A percentile compares a stretch with the other conserved stretches of the same genome.
phyloP scores from a whole-genome alignment of 495 filamentous ascomycete genomes.

The Beverwykella pulmonaria region DNA sequence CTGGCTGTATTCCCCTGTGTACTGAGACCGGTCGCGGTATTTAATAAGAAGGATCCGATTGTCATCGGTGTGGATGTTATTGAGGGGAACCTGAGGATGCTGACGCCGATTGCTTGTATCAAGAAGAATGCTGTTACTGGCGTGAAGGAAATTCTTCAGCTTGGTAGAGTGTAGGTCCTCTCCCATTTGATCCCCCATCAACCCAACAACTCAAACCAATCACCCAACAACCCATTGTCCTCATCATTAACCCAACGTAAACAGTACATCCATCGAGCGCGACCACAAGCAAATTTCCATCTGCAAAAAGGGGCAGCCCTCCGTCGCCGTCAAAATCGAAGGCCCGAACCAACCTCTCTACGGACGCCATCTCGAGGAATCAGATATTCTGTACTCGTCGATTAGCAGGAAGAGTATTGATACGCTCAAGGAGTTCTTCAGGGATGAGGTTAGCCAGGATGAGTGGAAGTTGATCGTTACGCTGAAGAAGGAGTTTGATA shows the following conservation, averaged over 20 bases:
- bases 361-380: constrained; percentile 93
- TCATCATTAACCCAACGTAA: neutral
- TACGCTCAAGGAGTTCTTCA: constrained; percentile 93
- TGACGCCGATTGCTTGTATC: constrained; percentile 85
- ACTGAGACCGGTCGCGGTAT: constrained; percentile 83
- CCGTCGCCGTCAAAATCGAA: constrained; percentile 97
- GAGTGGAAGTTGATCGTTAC: constrained; percentile 93
- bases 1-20: constrained; percentile 97
- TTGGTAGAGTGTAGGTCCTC: constrained; percentile 91
- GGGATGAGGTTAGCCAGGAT: constrained; percentile 85
- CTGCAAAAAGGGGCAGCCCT: constrained; percentile 94
- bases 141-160: constrained; percentile 74
- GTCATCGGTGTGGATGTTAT: constrained; percentile 93
- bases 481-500: constrained; percentile 92
- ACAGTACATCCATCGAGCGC: constrained; percentile 87
- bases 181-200: constrained; percentile 1
- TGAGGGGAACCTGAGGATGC: constrained; percentile 80
- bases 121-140: constrained; percentile 77
- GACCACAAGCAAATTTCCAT: constrained; percentile 92
- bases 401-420: constrained; percentile 90
- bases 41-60: constrained; percentile 98
- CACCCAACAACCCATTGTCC: neutral
- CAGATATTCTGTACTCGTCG: constrained; percentile 81
- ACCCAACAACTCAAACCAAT: too few species aligned
- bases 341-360: constrained; percentile 93